Evolutionary conservation across 2,329 filamentous ascomycete genomes (phyloP).

Genomic region (Xylariaceae sp.): DNA sequence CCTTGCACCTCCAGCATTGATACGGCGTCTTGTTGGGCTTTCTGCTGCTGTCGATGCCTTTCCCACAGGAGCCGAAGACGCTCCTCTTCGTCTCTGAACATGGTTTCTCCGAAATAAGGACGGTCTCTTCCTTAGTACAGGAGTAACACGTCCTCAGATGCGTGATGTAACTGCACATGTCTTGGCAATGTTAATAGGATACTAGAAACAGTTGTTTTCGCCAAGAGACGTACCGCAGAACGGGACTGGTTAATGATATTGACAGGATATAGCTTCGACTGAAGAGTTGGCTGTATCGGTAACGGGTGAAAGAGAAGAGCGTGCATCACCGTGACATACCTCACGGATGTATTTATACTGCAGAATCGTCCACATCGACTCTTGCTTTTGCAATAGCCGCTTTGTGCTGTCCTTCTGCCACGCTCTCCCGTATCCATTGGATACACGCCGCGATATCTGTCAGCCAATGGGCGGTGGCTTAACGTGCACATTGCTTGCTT

Average conservation of each 20-base stretch:
- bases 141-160: slow-evolving; percentile 36
- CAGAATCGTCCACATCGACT: not conserved
- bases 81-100: slow-evolving; percentile 33
- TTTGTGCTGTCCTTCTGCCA: slow-evolving; percentile 18
- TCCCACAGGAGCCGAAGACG: slow-evolving; percentile 38
- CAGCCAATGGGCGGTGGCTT: slow-evolving; percentile 23
- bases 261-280: not conserved
- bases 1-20: slow-evolving; percentile 38
- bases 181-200: slow-evolving; percentile 15
- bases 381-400: not conserved
- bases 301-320: slow-evolving; percentile 10
- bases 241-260: slow-evolving; percentile 16
- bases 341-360: slow-evolving; percentile 19
- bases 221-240: slow-evolving; percentile 7
- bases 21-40: slow-evolving; percentile 30
- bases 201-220: not conserved
- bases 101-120: slow-evolving; percentile 38
- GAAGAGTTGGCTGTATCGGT: not conserved
- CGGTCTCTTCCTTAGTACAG: slow-evolving; percentile 36
- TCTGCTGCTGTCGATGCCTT: slow-evolving; percentile 27
- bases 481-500: slow-evolving; percentile 11
- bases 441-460: slow-evolving; percentile 13
- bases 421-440: slow-evolving; percentile 18
- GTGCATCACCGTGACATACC: not conserved
- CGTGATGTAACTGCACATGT: slow-evolving; percentile 39